Evolutionary conservation across 441 rosid genomes (phyloP).

Genomic region (Jatropha podagrica): DNA sequence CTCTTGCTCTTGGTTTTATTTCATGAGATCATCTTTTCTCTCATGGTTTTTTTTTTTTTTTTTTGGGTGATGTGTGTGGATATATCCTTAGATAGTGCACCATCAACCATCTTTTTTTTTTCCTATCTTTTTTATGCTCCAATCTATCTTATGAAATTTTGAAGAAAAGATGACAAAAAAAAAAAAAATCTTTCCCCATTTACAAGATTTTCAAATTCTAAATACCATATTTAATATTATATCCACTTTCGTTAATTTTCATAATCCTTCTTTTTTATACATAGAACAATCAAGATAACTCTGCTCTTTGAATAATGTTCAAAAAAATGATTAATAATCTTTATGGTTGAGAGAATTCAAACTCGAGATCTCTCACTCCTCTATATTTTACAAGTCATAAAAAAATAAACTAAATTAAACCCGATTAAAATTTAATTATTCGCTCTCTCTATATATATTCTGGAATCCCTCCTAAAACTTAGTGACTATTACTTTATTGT

Average conservation of each 20-base stretch:
- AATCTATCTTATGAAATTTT: constrained; percentile 7
- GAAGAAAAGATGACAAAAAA: neutral
- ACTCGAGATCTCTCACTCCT: too few relatives aligned
- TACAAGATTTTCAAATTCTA: constrained; percentile 9
- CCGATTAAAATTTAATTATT: too few relatives aligned
- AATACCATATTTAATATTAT: neutral
- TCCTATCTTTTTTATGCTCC: neutral
- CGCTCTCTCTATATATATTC: too few relatives aligned
- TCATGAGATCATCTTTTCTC: neutral
- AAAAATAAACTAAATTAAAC: too few relatives aligned
- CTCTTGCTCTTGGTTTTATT: neutral
- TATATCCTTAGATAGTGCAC: constrained; percentile 3
- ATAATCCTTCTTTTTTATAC: too few relatives aligned
- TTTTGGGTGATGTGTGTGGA: neutral
- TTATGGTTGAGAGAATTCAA: too few relatives aligned
- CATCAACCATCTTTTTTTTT: neutral
- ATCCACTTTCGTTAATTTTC: too few relatives aligned
- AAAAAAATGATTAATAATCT: too few relatives aligned
- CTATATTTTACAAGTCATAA: too few relatives aligned
- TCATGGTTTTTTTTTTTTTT: neutral
- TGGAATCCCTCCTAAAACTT: neutral
- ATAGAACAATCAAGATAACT: too few relatives aligned
- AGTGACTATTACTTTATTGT: neutral
- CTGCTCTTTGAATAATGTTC: too few relatives aligned
- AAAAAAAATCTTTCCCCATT: constrained; percentile 6